These are phyloP conservation scores for Penicillium macrosclerotiorum DNA, from an alignment of 495 filamentous ascomycete species.

Conservation along the genomic window DNA sequence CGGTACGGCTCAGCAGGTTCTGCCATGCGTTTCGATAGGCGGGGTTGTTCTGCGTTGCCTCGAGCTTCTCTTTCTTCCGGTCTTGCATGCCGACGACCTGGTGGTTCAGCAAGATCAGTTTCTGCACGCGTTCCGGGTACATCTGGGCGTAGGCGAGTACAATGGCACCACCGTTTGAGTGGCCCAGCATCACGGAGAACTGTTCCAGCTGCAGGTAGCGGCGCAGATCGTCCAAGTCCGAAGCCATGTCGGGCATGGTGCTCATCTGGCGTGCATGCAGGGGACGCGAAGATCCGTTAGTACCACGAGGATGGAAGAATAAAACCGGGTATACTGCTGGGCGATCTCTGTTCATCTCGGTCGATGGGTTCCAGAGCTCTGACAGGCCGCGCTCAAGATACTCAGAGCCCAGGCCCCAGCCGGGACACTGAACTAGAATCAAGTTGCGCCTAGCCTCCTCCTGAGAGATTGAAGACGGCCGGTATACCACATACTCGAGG, in stretches of 20 bases:
- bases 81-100: slow-evolving; percentile 16
- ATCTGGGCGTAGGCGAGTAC: slow-evolving; percentile 20
- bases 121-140: slow-evolving; percentile 14
- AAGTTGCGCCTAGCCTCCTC: not conserved
- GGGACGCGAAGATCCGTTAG: slow-evolving; percentile 7
- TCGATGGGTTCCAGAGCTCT: not conserved
- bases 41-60: slow-evolving; percentile 5
- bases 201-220: slow-evolving; percentile 7
- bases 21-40: slow-evolving; percentile 9
- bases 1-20: not conserved
- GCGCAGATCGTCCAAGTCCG: slow-evolving; percentile 20
- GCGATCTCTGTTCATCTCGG: not conserved
- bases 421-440: slow-evolving; percentile 17
- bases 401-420: slow-evolving; percentile 18
- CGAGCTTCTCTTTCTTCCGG: not conserved
- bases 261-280: slow-evolving; percentile 2
- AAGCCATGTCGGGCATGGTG: slow-evolving; percentile 14
- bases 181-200: slow-evolving; percentile 13
- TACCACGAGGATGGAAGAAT: slow-evolving; percentile 15
- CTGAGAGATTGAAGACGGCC: not conserved
- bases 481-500: slow-evolving; percentile 17
- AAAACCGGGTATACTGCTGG: slow-evolving; percentile 3
- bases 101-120: slow-evolving; percentile 16
- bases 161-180: slow-evolving; percentile 26
- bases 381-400: slow-evolving; percentile 19